Percentiles rank a stretch among this genome's conserved stretches.
These are phyloP conservation scores for Dittrichia graveolens DNA, from an alignment of 129 eudicot genomes.

Conservation along the genomic window DNA sequence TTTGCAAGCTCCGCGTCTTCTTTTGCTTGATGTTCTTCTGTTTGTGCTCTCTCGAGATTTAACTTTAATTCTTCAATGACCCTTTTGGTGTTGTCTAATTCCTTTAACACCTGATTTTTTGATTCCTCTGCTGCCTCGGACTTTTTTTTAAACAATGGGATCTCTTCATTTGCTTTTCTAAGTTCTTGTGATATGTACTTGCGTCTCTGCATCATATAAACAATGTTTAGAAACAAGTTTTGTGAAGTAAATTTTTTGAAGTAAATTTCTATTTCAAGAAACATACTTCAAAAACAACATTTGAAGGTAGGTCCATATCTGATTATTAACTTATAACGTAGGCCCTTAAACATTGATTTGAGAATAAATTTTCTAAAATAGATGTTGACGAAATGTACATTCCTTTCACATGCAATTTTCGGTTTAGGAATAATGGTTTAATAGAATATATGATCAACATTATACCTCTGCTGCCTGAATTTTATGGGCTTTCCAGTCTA, in stretches of 20 bases:
- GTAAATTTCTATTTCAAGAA: no score
- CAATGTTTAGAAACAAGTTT: background rate
- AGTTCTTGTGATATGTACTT: conserved; percentile 65
- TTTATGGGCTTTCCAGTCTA: conserved; percentile 65
- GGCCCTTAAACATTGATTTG: no score
- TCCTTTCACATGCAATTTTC: no score
- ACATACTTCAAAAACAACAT: no score
- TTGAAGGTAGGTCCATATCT: no score
- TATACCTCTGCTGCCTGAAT: conserved; percentile 48
- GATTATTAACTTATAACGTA: no score
- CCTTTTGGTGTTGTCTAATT: conserved; percentile 73
- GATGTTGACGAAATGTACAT: no score
- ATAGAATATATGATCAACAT: background rate
- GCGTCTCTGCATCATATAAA: conserved; percentile 55
- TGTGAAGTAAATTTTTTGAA: background rate
- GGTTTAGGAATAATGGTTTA: no score
- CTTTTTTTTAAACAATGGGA: conserved; percentile 60
- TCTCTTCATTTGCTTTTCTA: conserved; percentile 62
- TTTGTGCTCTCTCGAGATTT: conserved; percentile 74
- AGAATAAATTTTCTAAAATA: no score
- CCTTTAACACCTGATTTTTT: conserved; percentile 58
- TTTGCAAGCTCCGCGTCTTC: conserved; percentile 84
- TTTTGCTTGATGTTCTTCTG: conserved; percentile 80
- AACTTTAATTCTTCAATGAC: conserved; percentile 72
- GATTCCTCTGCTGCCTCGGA: conserved; percentile 73